These are phyloP conservation scores for Gracilaria domingensis DNA, from an alignment of 23 red algal genomes.

Conservation along the genomic window DNA sequence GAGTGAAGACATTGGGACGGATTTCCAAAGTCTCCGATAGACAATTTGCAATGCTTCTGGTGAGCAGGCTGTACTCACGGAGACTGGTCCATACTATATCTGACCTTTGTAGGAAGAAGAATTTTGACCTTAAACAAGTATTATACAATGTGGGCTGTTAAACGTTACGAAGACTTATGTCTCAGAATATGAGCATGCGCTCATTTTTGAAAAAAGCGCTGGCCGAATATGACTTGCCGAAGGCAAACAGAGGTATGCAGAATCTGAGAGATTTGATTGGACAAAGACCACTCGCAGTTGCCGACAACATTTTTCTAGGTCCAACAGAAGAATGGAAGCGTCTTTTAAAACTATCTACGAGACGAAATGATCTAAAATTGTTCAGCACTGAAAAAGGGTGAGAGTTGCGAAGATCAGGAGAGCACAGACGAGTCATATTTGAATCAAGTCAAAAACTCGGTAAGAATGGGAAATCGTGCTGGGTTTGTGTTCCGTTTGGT, in stretches of 20 bases:
- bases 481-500: neutral
- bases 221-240: neutral
- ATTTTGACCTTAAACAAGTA: neutral
- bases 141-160: neutral
- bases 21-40: slow-evolving; percentile 8
- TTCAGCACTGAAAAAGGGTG: neutral
- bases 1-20: neutral
- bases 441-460: neutral
- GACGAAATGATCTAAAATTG: neutral
- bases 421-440: neutral
- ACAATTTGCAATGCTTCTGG: neutral
- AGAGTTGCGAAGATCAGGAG: neutral
- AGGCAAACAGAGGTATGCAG: neutral
- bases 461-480: neutral
- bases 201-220: neutral
- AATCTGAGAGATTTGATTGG: neutral
- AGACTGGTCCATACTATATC: neutral
- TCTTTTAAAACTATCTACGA: neutral
- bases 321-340: neutral
- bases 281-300: neutral
- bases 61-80: neutral
- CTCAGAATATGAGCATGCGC: neutral
- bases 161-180: neutral
- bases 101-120: neutral
- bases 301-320: neutral